Evolutionary conservation across 148 eudicot genomes (phyloP).

Genomic region (Arctostaphylos glauca): DNA sequence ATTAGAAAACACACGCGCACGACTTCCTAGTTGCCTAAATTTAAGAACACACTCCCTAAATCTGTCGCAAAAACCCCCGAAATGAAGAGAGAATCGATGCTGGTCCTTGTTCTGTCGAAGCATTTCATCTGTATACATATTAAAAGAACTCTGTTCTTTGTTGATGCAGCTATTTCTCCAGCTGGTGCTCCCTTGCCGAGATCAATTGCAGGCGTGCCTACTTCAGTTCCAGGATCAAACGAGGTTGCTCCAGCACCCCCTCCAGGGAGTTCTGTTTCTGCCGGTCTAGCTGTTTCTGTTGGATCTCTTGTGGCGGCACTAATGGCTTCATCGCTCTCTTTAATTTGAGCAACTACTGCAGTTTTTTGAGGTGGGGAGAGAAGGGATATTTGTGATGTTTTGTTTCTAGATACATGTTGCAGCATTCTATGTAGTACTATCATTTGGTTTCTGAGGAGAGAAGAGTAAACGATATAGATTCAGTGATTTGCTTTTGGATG

Average conservation of each 20-base stretch:
- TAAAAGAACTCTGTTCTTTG: not conserved
- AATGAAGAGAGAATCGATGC: not conserved
- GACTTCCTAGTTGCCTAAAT: not conserved
- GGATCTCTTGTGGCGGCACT: slow-evolving; percentile 2
- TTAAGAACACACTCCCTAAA: not conserved
- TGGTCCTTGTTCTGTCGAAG: not conserved
- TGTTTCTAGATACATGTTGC: not conserved
- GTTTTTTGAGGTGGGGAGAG: not conserved
- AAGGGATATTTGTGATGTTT: not conserved
- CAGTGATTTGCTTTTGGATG: not conserved
- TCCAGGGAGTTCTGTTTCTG: slow-evolving; percentile 11
- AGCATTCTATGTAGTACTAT: not conserved
- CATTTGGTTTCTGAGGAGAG: not conserved
- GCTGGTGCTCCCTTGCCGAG: slow-evolving; percentile 14
- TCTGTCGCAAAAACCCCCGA: not conserved
- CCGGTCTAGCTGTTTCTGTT: not conserved
- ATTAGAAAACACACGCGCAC: not conserved
- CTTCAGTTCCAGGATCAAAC: not conserved
- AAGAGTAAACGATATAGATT: not conserved
- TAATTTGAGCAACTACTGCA: not conserved
- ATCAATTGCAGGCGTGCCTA: slow-evolving; percentile 1
- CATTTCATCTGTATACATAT: not conserved
- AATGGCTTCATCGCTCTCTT: slow-evolving; percentile 1
- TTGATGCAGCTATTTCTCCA: slow-evolving; percentile 19
- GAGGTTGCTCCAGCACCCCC: slow-evolving; percentile 9